phyloP scores from a whole-genome alignment of 192 early-diverging fungal species.

The Backusella parvicylindrica region DNA sequence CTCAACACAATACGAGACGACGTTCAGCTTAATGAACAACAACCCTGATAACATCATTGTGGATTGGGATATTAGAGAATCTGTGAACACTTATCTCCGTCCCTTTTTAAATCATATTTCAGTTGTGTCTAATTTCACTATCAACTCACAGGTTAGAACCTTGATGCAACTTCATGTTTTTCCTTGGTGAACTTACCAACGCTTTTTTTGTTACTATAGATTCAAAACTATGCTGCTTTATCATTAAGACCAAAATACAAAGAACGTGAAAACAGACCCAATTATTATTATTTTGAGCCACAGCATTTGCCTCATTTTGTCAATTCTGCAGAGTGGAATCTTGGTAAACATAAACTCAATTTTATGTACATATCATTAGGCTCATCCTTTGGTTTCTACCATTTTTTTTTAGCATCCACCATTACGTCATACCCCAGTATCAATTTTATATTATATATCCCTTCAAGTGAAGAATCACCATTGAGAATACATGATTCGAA shows the following conservation, averaged over 20 bases:
- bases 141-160: constrained; percentile 65
- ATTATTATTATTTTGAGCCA: constrained; percentile 57
- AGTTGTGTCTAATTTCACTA: constrained; percentile 67
- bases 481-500: constrained; percentile 61
- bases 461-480: constrained; percentile 61
- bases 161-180: too few species aligned
- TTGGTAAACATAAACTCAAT: constrained; percentile 48
- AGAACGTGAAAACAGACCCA: constrained; percentile 34
- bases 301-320: constrained; percentile 85
- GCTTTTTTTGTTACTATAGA: neutral
- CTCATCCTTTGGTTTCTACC: neutral
- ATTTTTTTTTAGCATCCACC: constrained; percentile 64
- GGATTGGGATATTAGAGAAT: constrained; percentile 82
- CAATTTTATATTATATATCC: constrained; percentile 91
- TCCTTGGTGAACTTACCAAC: neutral
- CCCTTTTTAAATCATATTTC: constrained; percentile 73
- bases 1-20: constrained; percentile 78
- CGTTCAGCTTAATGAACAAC: constrained; percentile 84
- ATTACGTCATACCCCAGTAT: constrained; percentile 78
- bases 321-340: constrained; percentile 95
- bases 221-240: constrained; percentile 81
- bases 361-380: too few species aligned
- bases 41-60: constrained; percentile 65
- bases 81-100: constrained; percentile 58
- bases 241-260: constrained; percentile 61